Evolutionary conservation across 768 basidiomycete genomes (phyloP).

Genomic region (Auricularia cornea): DNA sequence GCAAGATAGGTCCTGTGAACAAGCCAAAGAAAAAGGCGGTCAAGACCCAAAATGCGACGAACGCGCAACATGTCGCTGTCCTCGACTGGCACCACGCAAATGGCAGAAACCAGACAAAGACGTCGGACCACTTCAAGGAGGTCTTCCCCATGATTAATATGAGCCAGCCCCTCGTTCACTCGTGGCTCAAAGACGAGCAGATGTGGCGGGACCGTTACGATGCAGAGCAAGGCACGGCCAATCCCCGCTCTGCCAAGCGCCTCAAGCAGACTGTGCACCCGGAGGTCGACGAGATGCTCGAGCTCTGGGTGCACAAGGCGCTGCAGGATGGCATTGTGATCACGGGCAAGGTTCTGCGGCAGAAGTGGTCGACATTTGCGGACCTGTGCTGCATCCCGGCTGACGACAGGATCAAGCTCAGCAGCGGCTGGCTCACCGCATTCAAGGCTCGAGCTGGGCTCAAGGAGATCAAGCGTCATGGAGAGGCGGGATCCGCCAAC

Average conservation of each 20-base stretch:
- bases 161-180: conserved; percentile 26
- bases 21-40: background rate
- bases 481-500: background rate
- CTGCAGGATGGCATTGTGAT: conserved; percentile 23
- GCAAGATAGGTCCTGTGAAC: no score
- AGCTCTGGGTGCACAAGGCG: conserved; percentile 30
- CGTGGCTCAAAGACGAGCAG: conserved; percentile 26
- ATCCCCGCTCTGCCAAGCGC: conserved; percentile 10
- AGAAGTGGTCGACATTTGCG: conserved; percentile 30
- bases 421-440: conserved; percentile 22
- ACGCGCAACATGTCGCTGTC: conserved; percentile 27
- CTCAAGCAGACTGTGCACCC: conserved; percentile 23
- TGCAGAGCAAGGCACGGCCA: no score
- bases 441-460: conserved; percentile 1
- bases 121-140: conserved; percentile 21
- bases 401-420: conserved; percentile 26
- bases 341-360: conserved; percentile 25
- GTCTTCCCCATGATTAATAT: conserved; percentile 27
- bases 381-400: conserved; percentile 22
- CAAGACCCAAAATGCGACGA: conserved; percentile 22
- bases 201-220: conserved; percentile 10
- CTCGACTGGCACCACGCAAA: conserved; percentile 29
- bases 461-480: background rate
- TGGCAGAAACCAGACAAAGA: conserved; percentile 24
- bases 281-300: conserved; percentile 27